phyloP scores from a whole-genome alignment of 163 green algal species.

The Volvox carteri region DNA sequence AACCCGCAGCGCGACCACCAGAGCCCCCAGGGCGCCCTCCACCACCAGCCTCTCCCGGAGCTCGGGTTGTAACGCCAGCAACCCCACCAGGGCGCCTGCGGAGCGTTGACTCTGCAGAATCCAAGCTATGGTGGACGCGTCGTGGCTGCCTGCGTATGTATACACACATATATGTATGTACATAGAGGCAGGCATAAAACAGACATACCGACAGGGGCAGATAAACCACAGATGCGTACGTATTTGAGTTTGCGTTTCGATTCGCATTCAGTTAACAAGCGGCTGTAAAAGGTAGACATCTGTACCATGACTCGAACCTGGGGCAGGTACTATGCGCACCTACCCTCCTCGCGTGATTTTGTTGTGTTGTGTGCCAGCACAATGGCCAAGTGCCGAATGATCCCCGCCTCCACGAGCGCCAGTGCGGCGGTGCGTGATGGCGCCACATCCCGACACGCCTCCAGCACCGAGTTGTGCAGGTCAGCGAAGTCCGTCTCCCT shows the following conservation, averaged over 20 bases:
- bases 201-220: no score
- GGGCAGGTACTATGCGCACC: no score
- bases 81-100: not conserved
- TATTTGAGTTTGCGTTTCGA: no score
- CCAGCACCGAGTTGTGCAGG: slow-evolving; percentile 24
- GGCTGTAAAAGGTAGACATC: not conserved
- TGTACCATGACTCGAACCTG: no score
- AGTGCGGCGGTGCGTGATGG: not conserved
- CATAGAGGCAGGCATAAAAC: not conserved
- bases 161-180: not conserved
- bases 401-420: slow-evolving; percentile 29
- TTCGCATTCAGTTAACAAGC: no score
- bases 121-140: not conserved
- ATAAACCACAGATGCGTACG: no score
- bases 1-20: not conserved
- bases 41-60: slow-evolving; percentile 12
- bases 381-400: not conserved
- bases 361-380: slow-evolving; percentile 21
- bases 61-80: slow-evolving; percentile 11
- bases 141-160: not conserved
- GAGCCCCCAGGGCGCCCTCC: slow-evolving; percentile 1
- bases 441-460: slow-evolving; percentile 25
- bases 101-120: slow-evolving; percentile 18
- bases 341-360: not conserved
- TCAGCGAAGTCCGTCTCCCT: slow-evolving; percentile 3